Evolutionary conservation across 768 basidiomycete genomes (phyloP), one percentile per base, ranked within the genome.

Genomic region (Gloeophyllum trabeum): DNA sequence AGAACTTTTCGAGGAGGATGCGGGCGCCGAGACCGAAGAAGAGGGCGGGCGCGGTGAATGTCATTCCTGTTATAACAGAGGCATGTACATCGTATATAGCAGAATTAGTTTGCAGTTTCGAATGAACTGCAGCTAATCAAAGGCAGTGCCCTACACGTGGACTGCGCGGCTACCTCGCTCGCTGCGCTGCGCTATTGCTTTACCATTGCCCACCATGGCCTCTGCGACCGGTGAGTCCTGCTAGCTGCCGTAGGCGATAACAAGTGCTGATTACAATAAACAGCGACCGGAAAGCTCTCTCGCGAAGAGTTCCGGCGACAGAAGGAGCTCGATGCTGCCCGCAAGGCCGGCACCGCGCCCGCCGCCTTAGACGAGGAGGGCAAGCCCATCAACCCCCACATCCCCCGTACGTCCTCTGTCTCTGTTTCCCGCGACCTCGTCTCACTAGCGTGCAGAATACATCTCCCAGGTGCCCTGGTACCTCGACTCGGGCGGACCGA

Each of bases 391-490:
- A 99, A 98, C 55, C 96, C 96, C 24, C 96, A 99, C 62, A 98
- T 99, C 65, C 96, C 96, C 56, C 90, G 92, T 92, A 51, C 47
- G 86, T 69, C n/a, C 13, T 24, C 22, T 24, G 20, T 26, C 19
- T 13, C 28, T 5, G 30, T 4, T 24, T 39, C 21, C 25, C 19
- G n/a, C 35, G 14, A 1, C 36, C 10, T 40, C 19, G 35, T n/a
- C 22, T 23, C 18, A 19, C 35, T 35, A 7, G 13, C 41, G 30
- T 46, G 10, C 50, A 92, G 90, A 97, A 65, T 99, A 97, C 59
- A 99, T 99, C 58, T 90, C 94, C 5, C 90, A 94, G 61, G 94
- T 91, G 5, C 96, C 96, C 44, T 99, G 96, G 96, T 99, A 98
- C 62, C 76, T 94, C 50, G 89, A 97, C 61, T 91, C 86, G 4